These are phyloP conservation scores for Hymenoscyphus occultus DNA, from an alignment of 2,329 filamentous ascomycete species.

Conservation along the genomic window DNA sequence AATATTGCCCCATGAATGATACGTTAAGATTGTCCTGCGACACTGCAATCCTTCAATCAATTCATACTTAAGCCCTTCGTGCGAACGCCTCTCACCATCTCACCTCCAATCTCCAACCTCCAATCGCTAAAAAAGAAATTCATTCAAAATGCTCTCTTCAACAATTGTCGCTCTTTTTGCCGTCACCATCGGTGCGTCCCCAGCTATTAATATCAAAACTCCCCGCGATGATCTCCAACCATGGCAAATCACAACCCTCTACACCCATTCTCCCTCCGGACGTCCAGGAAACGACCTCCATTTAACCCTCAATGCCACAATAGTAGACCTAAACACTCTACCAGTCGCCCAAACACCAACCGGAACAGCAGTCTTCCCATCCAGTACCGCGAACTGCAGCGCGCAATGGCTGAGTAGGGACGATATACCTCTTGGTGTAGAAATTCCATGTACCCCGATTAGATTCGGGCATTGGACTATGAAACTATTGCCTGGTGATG, in stretches of 20 bases:
- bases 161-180: background rate
- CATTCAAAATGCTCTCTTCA: slow-evolving; percentile 2
- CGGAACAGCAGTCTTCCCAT: background rate
- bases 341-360: background rate
- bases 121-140: background rate
- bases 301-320: background rate
- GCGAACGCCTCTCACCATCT: background rate
- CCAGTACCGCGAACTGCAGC: background rate
- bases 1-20: background rate
- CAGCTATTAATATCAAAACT: background rate
- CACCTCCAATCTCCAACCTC: background rate
- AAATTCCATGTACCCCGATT: background rate
- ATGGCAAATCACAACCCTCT: slow-evolving; percentile 1
- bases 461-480: background rate
- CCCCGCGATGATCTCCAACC: background rate
- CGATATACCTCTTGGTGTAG: background rate
- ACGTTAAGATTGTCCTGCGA: background rate
- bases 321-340: background rate
- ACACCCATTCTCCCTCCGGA: background rate
- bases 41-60: background rate
- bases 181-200: background rate
- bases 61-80: background rate
- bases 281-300: background rate
- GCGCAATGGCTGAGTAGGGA: background rate
- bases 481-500: background rate